These are phyloP conservation scores for Ceratocystis albifundus DNA, from an alignment of 2,329 filamentous ascomycete species.

Conservation along the genomic window DNA sequence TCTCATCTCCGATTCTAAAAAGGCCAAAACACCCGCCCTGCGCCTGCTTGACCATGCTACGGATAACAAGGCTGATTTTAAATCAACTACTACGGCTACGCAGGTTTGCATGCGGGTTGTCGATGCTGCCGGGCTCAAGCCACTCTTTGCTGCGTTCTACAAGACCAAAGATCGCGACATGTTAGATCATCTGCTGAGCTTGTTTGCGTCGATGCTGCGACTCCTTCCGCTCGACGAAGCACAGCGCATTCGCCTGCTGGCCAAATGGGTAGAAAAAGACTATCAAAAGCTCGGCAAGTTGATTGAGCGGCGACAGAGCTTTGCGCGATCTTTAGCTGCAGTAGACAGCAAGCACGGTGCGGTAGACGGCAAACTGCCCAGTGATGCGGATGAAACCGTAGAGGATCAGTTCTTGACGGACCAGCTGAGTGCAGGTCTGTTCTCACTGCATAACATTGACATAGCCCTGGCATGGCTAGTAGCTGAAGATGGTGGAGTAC, in stretches of 20 bases:
- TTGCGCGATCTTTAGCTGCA: conserved; percentile 47
- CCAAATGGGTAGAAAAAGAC: conserved; percentile 92
- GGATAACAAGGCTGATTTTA: conserved; percentile 28
- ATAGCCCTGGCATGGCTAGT: conserved; percentile 79
- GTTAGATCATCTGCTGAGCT: conserved; percentile 69
- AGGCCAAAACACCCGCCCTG: conserved; percentile 61
- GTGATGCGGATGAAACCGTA: conserved; percentile 39
- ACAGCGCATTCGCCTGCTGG: conserved; percentile 68
- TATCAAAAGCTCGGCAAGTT: conserved; percentile 74
- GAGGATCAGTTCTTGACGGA: conserved; percentile 62
- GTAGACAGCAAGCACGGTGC: conserved; percentile 41
- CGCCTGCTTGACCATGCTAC: conserved; percentile 76
- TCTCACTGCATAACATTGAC: conserved; percentile 71
- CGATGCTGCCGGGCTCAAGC: conserved; percentile 73
- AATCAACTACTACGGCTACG: conserved; percentile 37
- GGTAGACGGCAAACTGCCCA: conserved; percentile 17
- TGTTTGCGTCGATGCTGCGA: conserved; percentile 73
- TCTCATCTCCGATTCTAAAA: conserved; percentile 81
- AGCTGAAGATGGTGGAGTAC: conserved; percentile 74
- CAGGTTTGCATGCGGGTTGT: conserved; percentile 65
- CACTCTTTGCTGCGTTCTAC: conserved; percentile 76
- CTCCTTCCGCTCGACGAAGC: conserved; percentile 66
- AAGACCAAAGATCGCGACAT: conserved; percentile 60
- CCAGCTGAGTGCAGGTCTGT: conserved; percentile 73
- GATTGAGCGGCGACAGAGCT: conserved; percentile 58